These are phyloP conservation scores for Chloropicon primus DNA, from an alignment of 139 green algal genomes.

Conservation along the genomic window DNA sequence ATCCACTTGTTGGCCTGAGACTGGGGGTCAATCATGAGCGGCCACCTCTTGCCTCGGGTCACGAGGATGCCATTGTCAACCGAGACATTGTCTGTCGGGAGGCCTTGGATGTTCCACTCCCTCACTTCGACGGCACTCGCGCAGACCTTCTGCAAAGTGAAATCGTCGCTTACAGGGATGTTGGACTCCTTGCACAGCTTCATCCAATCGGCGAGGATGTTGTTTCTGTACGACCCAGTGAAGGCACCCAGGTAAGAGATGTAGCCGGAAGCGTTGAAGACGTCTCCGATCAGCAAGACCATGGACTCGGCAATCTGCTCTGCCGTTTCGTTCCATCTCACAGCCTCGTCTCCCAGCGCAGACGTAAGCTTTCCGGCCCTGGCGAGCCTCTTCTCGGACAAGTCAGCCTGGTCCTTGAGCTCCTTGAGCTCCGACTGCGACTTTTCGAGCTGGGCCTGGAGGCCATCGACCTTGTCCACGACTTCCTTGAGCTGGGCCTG, in stretches of 20 bases:
- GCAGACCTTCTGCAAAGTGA: slow-evolving; percentile 41
- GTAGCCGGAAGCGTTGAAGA: slow-evolving; percentile 53
- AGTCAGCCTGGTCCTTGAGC: not conserved
- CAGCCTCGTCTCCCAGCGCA: not conserved
- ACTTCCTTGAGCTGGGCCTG: slow-evolving; percentile 6
- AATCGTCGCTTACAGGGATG: slow-evolving; percentile 62
- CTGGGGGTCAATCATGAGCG: slow-evolving; percentile 85
- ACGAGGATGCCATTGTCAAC: slow-evolving; percentile 93
- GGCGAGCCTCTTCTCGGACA: not conserved
- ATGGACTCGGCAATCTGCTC: slow-evolving; percentile 26
- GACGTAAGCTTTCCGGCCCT: not conserved
- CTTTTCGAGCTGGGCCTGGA: slow-evolving; percentile 38
- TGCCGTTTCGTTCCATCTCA: slow-evolving; percentile 47
- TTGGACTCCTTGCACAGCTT: slow-evolving; percentile 25
- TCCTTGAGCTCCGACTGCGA: slow-evolving; percentile 53
- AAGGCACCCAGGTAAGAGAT: slow-evolving; percentile 85
- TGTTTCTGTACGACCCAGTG: slow-evolving; percentile 85
- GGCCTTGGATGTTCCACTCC: slow-evolving; percentile 76
- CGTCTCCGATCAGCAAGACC: slow-evolving; percentile 57
- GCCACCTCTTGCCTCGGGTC: slow-evolving; percentile 64
- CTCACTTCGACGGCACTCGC: slow-evolving; percentile 61
- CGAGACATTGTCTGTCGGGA: slow-evolving; percentile 84
- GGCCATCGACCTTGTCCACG: slow-evolving; percentile 1
- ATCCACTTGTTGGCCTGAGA: slow-evolving; percentile 68
- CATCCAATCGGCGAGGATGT: slow-evolving; percentile 66